These are phyloP conservation scores for Lathyrus sativus DNA, from an alignment of 306 rosid species.

Conservation along the genomic window DNA sequence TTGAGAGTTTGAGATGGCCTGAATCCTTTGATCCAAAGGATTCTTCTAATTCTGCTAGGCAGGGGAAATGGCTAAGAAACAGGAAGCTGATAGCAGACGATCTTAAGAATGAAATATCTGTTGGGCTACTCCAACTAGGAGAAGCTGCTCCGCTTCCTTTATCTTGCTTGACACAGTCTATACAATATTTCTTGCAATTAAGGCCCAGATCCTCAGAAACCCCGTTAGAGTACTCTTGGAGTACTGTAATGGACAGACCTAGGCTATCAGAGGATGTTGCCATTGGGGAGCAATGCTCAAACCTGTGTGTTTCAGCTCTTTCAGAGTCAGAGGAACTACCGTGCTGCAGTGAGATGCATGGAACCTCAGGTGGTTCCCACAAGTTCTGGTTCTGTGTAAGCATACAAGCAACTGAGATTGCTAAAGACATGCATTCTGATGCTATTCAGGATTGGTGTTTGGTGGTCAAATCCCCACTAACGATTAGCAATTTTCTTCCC, in stretches of 20 bases:
- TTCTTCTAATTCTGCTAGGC: conserved; percentile 61
- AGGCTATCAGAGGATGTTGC: conserved; percentile 49
- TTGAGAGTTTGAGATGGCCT: conserved; percentile 79
- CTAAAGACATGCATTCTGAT: conserved; percentile 86
- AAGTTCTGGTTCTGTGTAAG: conserved; percentile 85
- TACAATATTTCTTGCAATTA: conserved; percentile 61
- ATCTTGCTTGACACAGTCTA: conserved; percentile 68
- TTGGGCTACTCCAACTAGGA: conserved; percentile 85
- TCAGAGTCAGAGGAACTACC: conserved; percentile 79
- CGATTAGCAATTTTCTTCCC: conserved; percentile 85
- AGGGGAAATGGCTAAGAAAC: conserved; percentile 81
- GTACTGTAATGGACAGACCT: conserved; percentile 64
- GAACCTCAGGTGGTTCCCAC: conserved; percentile 63
- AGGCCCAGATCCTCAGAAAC: conserved; percentile 60
- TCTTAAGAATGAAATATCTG: conserved; percentile 52
- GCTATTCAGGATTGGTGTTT: conserved; percentile 97
- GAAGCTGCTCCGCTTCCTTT: conserved; percentile 77
- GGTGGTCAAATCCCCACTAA: conserved; percentile 80
- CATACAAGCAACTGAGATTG: conserved; percentile 84
- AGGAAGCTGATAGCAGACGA: conserved; percentile 56
- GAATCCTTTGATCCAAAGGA: conserved; percentile 54
- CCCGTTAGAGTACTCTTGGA: conserved; percentile 77
- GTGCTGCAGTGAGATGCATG: conserved; percentile 67
- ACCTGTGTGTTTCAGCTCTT: conserved; percentile 71
- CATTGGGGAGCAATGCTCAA: conserved; percentile 44